Conservation (phyloP, 768 basidiomycete genomes). For the Cystofilobasidium macerans region DNA sequence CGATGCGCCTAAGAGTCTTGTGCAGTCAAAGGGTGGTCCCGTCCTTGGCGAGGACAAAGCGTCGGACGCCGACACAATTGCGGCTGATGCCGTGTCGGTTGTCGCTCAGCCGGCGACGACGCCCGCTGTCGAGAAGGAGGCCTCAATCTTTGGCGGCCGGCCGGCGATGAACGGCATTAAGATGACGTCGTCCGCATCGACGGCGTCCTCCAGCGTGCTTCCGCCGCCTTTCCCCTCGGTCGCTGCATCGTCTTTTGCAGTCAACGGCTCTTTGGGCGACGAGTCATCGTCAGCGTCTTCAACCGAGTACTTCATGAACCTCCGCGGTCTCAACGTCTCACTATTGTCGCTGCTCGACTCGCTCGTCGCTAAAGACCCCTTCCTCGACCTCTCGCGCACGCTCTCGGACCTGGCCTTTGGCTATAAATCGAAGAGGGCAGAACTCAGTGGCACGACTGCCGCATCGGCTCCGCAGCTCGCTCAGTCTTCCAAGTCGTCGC, state of each 20-base stretch:
- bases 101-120: constrained; percentile 4
- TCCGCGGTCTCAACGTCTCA: constrained; percentile 23
- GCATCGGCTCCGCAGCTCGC: not conserved
- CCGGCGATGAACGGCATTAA: not conserved
- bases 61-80: not conserved
- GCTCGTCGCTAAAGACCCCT: constrained; percentile 19
- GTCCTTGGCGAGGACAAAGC: constrained; percentile 1
- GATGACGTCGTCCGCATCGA: not conserved
- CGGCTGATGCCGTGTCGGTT: not conserved
- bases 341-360: constrained; percentile 21
- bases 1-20: not conserved
- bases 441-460: constrained; percentile 1
- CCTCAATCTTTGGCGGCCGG: not conserved
- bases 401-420: constrained; percentile 14
- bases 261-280: not conserved
- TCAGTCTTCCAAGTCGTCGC: not conserved
- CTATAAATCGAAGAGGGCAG: constrained; percentile 13
- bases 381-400: constrained; percentile 20
- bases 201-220: not conserved
- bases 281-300: not conserved
- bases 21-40: not conserved
- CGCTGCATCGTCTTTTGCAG: not conserved
- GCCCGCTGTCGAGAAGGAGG: not conserved
- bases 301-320: constrained; percentile 17
- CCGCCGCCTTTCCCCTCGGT: not conserved